A percentile compares a stretch with the other conserved stretches of the same genome.
Conservation (phyloP, 2,329 filamentous ascomycete genomes). For the Penicillium nordicum region DNA sequence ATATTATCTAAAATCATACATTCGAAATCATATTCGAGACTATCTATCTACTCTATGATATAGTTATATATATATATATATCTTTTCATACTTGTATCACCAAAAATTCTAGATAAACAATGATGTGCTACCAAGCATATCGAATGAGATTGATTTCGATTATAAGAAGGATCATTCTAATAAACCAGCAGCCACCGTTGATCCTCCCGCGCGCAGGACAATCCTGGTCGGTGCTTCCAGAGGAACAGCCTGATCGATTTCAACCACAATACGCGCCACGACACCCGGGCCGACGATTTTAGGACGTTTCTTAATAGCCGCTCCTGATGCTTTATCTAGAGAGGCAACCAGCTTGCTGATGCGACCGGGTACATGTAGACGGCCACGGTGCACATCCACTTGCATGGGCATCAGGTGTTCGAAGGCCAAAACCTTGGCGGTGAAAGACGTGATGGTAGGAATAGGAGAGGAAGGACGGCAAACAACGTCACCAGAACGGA, state of each 20-base stretch:
- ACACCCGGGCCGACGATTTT: slow-evolving; percentile 75
- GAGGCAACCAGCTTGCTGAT: slow-evolving; percentile 69
- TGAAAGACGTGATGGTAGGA: slow-evolving; percentile 68
- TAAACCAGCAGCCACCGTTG: slow-evolving; percentile 83
- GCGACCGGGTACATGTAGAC: slow-evolving; percentile 72
- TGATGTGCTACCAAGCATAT: background rate
- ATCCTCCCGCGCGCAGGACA: slow-evolving; percentile 73
- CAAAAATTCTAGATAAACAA: background rate
- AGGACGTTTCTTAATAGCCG: slow-evolving; percentile 76
- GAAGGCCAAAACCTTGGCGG: slow-evolving; percentile 81
- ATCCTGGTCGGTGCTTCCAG: slow-evolving; percentile 77
- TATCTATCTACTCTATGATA: background rate
- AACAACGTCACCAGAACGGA: slow-evolving; percentile 82
- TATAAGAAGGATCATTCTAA: slow-evolving; percentile 53
- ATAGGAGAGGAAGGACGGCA: slow-evolving; percentile 68
- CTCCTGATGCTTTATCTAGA: slow-evolving; percentile 74
- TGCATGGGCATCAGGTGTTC: slow-evolving; percentile 85
- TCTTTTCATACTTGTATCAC: background rate
- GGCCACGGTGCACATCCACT: slow-evolving; percentile 82
- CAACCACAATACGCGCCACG: slow-evolving; percentile 73
- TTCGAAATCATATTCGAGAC: background rate
- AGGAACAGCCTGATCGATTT: slow-evolving; percentile 69
- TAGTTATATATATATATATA: background rate
- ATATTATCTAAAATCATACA: background rate
- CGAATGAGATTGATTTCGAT: background rate